phyloP scores from a whole-genome alignment of 345 rosid genomes.

The Rhodamnia argentea region DNA sequence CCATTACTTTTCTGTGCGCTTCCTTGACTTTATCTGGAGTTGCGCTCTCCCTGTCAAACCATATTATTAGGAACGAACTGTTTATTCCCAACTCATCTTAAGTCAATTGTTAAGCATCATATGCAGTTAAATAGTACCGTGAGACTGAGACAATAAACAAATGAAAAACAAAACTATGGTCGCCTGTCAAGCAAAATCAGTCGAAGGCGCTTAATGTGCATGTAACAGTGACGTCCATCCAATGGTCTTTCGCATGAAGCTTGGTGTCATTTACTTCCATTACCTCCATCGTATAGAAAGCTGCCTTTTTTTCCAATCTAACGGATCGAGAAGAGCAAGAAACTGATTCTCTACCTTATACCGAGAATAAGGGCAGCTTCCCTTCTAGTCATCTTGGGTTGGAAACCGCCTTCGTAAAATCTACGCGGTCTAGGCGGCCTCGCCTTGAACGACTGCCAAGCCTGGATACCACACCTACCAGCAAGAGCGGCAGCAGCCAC shows the following conservation, averaged over 20 bases:
- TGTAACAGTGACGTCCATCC: neutral
- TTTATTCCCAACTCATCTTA: neutral
- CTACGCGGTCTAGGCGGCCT: constrained; percentile 50
- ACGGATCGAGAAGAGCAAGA: neutral
- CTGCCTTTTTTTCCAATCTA: neutral
- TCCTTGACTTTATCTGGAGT: constrained; percentile 65
- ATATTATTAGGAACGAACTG: neutral
- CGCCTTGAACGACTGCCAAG: constrained; percentile 76
- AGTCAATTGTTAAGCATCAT: neutral
- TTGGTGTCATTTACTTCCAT: neutral
- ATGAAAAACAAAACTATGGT: neutral
- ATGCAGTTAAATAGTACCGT: neutral
- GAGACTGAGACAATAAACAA: neutral
- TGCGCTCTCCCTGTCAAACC: constrained; percentile 48
- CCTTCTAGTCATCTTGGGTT: constrained; percentile 60
- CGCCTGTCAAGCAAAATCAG: neutral
- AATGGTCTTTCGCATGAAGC: neutral
- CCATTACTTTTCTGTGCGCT: constrained; percentile 88
- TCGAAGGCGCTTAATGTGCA: neutral
- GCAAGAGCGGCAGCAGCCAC: constrained; percentile 81
- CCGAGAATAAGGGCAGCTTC: constrained; percentile 83
- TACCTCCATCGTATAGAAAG: neutral
- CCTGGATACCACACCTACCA: constrained; percentile 77
- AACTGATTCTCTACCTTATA: constrained; percentile 29
- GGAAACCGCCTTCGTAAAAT: constrained; percentile 78